phyloP scores from a whole-genome alignment of 2,329 filamentous ascomycete species.

The Zasmidium cellare region DNA sequence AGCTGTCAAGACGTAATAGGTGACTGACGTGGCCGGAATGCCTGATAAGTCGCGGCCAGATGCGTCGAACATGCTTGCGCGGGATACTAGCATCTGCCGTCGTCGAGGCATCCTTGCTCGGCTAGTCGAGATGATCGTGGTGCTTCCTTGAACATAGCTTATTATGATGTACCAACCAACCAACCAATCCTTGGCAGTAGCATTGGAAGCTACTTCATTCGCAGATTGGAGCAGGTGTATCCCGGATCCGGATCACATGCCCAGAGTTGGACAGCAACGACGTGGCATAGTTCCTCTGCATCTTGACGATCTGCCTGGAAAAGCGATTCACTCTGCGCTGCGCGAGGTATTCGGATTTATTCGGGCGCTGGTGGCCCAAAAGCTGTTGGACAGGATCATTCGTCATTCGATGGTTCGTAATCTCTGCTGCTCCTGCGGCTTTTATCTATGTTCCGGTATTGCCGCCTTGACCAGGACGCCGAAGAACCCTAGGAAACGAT shows the following conservation, averaged over 20 bases:
- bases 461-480: no score
- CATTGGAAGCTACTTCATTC: neutral
- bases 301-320: neutral
- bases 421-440: no score
- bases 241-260: neutral
- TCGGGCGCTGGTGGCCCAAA: neutral
- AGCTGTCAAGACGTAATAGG: constrained; percentile 9
- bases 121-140: neutral
- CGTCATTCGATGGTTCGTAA: no score
- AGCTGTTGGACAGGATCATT: no score
- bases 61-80: neutral
- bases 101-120: constrained; percentile 4
- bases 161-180: no score
- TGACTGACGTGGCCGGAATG: neutral
- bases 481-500: no score
- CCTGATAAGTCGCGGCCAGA: neutral
- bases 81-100: constrained; percentile 1
- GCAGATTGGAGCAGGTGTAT: neutral
- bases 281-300: neutral
- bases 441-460: no score
- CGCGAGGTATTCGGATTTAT: neutral
- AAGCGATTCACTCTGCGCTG: constrained; percentile 2
- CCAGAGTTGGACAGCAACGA: neutral
- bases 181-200: no score
- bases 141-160: constrained; percentile 1